Conservation (phyloP, 2,329 filamentous ascomycete genomes). For the Chaetothyriales sp. region DNA sequence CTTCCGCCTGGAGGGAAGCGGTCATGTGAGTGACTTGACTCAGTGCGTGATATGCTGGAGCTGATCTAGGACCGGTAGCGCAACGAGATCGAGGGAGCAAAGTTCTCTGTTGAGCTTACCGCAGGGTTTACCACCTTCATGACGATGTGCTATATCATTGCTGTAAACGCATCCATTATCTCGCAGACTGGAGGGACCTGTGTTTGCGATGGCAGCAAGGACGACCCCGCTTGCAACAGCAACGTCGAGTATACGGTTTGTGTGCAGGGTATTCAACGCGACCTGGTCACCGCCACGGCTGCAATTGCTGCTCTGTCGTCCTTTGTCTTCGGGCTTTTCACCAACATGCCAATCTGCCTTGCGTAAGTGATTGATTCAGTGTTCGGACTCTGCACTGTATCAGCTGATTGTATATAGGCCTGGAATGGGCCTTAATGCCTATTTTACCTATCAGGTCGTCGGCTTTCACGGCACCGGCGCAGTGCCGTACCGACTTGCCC, state of each 20-base stretch:
- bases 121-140: constrained; percentile 69
- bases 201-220: constrained; percentile 38
- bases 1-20: constrained; percentile 70
- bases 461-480: constrained; percentile 60
- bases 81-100: constrained; percentile 57
- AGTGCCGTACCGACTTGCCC: constrained; percentile 60
- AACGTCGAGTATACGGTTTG: constrained; percentile 31
- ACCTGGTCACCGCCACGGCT: constrained; percentile 74
- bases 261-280: constrained; percentile 51
- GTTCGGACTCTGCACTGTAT: too few relatives aligned
- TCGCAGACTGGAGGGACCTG: constrained; percentile 63
- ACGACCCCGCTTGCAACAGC: constrained; percentile 25
- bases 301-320: constrained; percentile 65
- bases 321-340: constrained; percentile 73
- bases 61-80: constrained; percentile 20
- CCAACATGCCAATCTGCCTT: constrained; percentile 63
- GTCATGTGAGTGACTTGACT: constrained; percentile 36
- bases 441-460: constrained; percentile 66
- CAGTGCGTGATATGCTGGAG: too few relatives aligned
- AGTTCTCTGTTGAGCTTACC: constrained; percentile 72
- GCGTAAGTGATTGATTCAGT: constrained; percentile 25
- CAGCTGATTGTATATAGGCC: constrained; percentile 6
- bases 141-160: constrained; percentile 72
- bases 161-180: constrained; percentile 56
- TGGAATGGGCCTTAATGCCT: constrained; percentile 47